Percentiles rank a stretch among this genome's conserved stretches.
These are phyloP conservation scores for Cephalotrichum gorgonifer DNA, from an alignment of 2,329 filamentous ascomycete genomes.

Conservation along the genomic window DNA sequence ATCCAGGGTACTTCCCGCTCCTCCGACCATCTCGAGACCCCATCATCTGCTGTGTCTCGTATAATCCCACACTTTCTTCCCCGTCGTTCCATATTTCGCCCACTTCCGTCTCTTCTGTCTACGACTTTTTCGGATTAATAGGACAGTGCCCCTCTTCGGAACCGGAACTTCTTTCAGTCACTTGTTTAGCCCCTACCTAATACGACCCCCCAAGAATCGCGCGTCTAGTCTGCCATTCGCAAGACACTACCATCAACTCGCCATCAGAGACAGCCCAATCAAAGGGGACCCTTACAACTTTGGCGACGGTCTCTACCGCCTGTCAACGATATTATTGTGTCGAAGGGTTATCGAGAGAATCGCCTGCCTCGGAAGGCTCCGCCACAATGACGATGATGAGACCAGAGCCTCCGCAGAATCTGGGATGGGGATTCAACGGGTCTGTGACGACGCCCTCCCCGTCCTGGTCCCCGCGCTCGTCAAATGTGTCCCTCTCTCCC, in stretches of 20 bases:
- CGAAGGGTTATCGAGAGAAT: not conserved
- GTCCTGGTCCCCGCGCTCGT: not conserved
- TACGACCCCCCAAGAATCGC: not conserved
- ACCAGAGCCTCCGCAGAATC: not conserved
- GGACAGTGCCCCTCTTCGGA: not conserved
- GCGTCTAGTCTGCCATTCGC: not conserved
- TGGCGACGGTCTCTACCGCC: no score
- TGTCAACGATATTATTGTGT: no score
- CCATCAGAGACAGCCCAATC: no score
- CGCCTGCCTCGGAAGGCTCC: not conserved
- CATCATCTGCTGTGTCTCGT: conserved; percentile 3
- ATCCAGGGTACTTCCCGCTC: not conserved
- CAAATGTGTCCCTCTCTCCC: conserved; percentile 3
- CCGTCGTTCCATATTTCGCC: not conserved
- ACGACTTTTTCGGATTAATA: not conserved
- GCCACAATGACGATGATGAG: not conserved
- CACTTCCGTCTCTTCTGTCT: not conserved
- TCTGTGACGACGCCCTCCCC: not conserved
- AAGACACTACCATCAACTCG: no score
- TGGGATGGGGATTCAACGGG: not conserved
- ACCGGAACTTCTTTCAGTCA: not conserved
- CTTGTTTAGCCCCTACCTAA: not conserved
- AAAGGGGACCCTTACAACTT: no score
- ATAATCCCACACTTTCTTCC: not conserved
- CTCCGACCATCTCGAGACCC: not conserved